These are phyloP conservation scores for Monilinia aucupariae DNA, from an alignment of 2,329 filamentous ascomycete genomes.

Conservation along the genomic window DNA sequence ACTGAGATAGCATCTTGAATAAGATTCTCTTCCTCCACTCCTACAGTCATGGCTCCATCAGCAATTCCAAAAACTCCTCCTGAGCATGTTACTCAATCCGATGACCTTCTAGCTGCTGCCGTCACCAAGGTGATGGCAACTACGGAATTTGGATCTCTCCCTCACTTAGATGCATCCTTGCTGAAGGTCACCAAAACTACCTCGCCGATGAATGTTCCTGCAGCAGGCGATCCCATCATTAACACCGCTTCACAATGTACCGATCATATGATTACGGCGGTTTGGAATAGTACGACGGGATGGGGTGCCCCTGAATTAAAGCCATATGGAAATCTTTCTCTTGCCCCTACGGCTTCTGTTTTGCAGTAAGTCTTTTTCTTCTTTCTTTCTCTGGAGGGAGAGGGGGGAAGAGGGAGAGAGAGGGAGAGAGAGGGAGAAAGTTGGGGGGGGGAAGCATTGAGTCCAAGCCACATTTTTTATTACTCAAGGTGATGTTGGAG, in stretches of 20 bases:
- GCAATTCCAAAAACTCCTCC: slow-evolving; percentile 36
- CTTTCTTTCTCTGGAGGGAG: background rate
- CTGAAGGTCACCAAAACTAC: slow-evolving; percentile 50
- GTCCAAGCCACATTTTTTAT: background rate
- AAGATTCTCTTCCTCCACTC: too few relatives aligned
- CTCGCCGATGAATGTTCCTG: slow-evolving; percentile 48
- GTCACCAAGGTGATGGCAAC: slow-evolving; percentile 43
- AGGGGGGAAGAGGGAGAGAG: background rate
- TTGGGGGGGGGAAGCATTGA: too few relatives aligned
- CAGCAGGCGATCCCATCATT: slow-evolving; percentile 39
- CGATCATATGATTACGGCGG: slow-evolving; percentile 81
- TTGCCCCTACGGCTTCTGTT: slow-evolving; percentile 75
- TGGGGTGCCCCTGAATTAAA: slow-evolving; percentile 71
- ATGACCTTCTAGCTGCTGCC: slow-evolving; percentile 48
- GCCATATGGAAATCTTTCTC: slow-evolving; percentile 70
- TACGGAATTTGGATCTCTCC: slow-evolving; percentile 46
- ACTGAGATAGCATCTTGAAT: too few relatives aligned
- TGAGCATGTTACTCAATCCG: slow-evolving; percentile 41
- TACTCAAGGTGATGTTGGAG: background rate
- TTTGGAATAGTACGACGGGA: slow-evolving; percentile 60
- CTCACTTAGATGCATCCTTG: slow-evolving; percentile 53
- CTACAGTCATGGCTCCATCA: slow-evolving; percentile 44
- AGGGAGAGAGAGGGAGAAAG: too few relatives aligned
- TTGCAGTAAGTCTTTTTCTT: slow-evolving; percentile 49
- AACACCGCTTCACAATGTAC: slow-evolving; percentile 41